Conservation (phyloP, 129 eudicot species). For the Rutidosis leptorrhynchoides region DNA sequence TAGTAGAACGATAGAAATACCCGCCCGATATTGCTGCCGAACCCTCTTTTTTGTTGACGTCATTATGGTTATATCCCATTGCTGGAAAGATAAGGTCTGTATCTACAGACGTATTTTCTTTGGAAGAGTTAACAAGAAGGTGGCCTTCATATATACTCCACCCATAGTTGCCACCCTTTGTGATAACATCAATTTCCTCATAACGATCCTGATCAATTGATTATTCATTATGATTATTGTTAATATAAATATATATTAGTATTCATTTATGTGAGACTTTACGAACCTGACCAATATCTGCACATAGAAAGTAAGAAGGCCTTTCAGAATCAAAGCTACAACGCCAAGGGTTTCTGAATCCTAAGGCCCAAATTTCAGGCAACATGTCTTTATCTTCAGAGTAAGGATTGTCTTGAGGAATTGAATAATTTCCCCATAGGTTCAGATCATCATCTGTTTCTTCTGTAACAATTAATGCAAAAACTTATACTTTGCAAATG, state of each 20-base stretch:
- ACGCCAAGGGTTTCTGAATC: constrained; percentile 95
- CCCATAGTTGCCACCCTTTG: constrained; percentile 91
- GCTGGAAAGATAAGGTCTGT: constrained; percentile 60
- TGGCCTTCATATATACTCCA: constrained; percentile 85
- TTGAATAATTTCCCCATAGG: constrained; percentile 80
- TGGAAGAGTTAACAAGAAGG: constrained; percentile 32
- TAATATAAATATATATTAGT: no score
- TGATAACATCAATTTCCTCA: constrained; percentile 82
- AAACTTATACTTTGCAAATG: constrained; percentile 4
- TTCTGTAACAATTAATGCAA: constrained; percentile 29
- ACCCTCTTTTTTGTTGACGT: constrained; percentile 62
- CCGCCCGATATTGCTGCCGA: constrained; percentile 91
- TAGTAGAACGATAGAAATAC: constrained; percentile 63
- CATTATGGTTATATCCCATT: constrained; percentile 61
- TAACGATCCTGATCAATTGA: constrained; percentile 56
- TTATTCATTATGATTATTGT: no score
- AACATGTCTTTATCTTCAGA: constrained; percentile 54
- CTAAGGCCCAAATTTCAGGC: constrained; percentile 87
- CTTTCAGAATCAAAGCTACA: constrained; percentile 87
- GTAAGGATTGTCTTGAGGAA: constrained; percentile 75
- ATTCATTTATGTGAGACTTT: no score
- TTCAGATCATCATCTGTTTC: constrained; percentile 42
- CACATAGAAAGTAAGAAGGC: constrained; percentile 80
- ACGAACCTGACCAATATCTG: constrained; percentile 77
- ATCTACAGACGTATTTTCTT: constrained; percentile 35